Evolutionary conservation across 1,139 yeast species (phyloP).

Genomic region (Debaryomycetaceae sp.): DNA sequence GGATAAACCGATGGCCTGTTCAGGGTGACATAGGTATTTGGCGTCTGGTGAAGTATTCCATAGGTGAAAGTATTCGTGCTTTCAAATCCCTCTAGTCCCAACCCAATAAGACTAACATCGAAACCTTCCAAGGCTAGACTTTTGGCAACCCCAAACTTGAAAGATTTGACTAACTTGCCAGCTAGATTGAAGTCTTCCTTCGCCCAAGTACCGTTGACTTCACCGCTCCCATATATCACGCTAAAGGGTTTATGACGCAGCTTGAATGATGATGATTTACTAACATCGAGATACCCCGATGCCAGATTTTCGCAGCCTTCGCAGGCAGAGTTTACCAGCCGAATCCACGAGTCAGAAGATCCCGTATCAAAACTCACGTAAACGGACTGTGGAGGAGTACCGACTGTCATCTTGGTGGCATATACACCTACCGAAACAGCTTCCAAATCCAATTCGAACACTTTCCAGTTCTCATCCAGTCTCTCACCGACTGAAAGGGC

Average conservation of each 20-base stretch:
- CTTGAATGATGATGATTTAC: slow-evolving; percentile 2
- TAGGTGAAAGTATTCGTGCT: slow-evolving; percentile 6
- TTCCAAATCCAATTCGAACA: slow-evolving; percentile 1
- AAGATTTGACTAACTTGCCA: neutral
- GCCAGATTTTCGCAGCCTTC: slow-evolving; percentile 1
- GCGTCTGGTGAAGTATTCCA: slow-evolving; percentile 2
- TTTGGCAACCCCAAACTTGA: slow-evolving; percentile 4
- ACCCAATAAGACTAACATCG: slow-evolving; percentile 4
- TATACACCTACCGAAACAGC: slow-evolving; percentile 5
- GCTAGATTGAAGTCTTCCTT: slow-evolving; percentile 2
- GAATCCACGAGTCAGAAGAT: slow-evolving; percentile 8
- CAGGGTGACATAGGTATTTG: slow-evolving; percentile 2
- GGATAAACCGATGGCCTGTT: slow-evolving; percentile 1
- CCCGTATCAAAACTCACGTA: slow-evolving; percentile 7
- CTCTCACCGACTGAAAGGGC: neutral
- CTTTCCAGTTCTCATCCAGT: neutral
- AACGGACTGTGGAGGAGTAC: slow-evolving; percentile 6
- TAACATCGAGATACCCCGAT: slow-evolving; percentile 1
- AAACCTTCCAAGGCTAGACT: slow-evolving; percentile 1
- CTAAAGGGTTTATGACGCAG: slow-evolving; percentile 2
- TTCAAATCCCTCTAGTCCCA: slow-evolving; percentile 6
- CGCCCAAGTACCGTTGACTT: slow-evolving; percentile 6
- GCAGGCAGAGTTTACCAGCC: slow-evolving; percentile 4
- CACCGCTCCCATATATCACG: slow-evolving; percentile 6
- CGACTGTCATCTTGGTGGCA: slow-evolving; percentile 4